A percentile compares a stretch with the other conserved stretches of the same genome.
Conservation (phyloP, 1,139 yeast species). For the Eremothecium gossypii region DNA sequence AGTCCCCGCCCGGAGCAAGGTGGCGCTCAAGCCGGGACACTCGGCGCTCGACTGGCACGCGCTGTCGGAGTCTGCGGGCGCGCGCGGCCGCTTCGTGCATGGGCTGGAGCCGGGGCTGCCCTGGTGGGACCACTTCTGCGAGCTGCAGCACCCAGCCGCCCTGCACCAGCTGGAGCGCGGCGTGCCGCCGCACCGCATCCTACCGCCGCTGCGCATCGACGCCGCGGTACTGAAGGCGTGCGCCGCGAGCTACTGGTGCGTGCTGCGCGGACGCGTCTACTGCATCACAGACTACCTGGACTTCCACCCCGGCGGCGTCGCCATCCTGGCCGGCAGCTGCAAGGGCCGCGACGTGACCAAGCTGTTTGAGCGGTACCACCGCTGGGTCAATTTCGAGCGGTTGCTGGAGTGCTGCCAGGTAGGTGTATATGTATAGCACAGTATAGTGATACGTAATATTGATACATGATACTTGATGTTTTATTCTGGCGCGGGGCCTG, state of each 20-base stretch:
- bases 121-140: constrained; percentile 4
- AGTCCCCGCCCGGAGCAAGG: constrained; percentile 16
- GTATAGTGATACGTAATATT: too few relatives aligned
- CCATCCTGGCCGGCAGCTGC: constrained; percentile 56
- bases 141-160: constrained; percentile 12
- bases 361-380: constrained; percentile 71
- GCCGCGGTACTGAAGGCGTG: constrained; percentile 56
- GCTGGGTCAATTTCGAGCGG: constrained; percentile 84
- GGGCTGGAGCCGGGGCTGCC: constrained; percentile 11
- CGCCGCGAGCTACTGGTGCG: constrained; percentile 78
- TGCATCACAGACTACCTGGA: constrained; percentile 72
- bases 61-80: constrained; percentile 13
- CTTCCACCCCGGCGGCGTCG: constrained; percentile 91
- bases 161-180: constrained; percentile 13
- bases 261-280: constrained; percentile 71
- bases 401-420: constrained; percentile 70
- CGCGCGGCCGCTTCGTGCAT: constrained; percentile 17
- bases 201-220: constrained; percentile 43
- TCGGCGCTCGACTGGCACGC: constrained; percentile 30
- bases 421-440: constrained; percentile 35
- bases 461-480: too few relatives aligned
- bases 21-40: constrained; percentile 27
- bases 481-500: too few relatives aligned
- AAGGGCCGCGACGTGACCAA: constrained; percentile 82
- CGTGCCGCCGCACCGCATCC: constrained; percentile 20